phyloP scores from a whole-genome alignment of 208 protist species.

The Trypanosoma melophagium region DNA sequence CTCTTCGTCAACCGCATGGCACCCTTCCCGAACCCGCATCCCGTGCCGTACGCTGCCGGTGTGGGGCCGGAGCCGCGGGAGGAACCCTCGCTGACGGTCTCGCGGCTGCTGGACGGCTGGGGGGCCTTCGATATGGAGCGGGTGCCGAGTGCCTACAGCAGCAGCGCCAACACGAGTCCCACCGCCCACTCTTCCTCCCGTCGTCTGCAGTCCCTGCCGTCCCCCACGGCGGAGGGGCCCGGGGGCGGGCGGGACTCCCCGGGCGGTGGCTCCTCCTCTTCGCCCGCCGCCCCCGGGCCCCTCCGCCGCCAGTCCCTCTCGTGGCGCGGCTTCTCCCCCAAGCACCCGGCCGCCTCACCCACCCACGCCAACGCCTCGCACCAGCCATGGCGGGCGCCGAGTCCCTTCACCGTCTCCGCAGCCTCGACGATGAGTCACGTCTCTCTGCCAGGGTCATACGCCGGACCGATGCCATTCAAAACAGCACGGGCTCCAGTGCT shows the following conservation, averaged over 20 bases:
- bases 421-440: not conserved
- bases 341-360: too few species aligned
- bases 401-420: not conserved
- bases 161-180: not conserved
- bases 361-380: not conserved
- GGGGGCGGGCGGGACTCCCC: too few species aligned
- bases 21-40: too few species aligned
- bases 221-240: too few species aligned
- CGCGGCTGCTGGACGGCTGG: not conserved
- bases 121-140: not conserved
- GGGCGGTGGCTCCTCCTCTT: too few species aligned
- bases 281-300: too few species aligned
- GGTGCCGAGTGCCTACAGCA: slow-evolving; percentile 1
- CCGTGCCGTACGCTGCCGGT: too few species aligned
- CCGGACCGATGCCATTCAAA: not conserved
- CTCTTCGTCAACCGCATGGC: not conserved
- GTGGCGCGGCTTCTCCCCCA: too few species aligned
- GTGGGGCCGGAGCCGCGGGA: not conserved
- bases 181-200: too few species aligned
- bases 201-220: too few species aligned
- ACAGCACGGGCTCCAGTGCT: not conserved
- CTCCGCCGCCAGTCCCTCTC: too few species aligned
- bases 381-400: not conserved
- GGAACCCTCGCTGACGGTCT: not conserved
- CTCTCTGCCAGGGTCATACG: not conserved